These are phyloP conservation scores for Cordyceps militaris DNA, from an alignment of 2,329 filamentous ascomycete genomes.

Conservation along the genomic window DNA sequence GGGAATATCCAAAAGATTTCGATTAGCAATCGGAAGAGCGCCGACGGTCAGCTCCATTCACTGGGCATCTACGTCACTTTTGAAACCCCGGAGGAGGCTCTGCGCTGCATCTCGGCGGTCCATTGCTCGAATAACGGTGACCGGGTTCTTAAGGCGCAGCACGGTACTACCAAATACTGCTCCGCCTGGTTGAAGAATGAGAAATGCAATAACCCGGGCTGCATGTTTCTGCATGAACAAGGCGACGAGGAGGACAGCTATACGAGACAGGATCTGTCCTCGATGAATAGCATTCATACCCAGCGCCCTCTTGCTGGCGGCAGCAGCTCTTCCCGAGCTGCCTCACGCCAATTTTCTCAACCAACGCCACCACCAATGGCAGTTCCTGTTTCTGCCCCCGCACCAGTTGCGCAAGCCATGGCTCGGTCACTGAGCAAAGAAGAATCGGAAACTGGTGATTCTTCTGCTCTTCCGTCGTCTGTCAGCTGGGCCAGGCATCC, in stretches of 20 bases:
- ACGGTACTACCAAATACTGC: constrained; percentile 96
- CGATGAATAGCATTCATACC: constrained; percentile 83
- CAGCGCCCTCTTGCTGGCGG: constrained; percentile 57
- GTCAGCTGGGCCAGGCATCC: constrained; percentile 84
- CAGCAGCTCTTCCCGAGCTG: constrained; percentile 45
- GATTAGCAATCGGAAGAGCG: constrained; percentile 87
- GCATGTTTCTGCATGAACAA: constrained; percentile 96
- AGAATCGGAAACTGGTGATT: constrained; percentile 63
- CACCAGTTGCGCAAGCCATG: constrained; percentile 54
- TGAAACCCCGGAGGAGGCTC: constrained; percentile 82
- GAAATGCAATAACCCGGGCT: constrained; percentile 88
- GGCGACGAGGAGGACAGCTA: constrained; percentile 98
- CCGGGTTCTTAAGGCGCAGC: constrained; percentile 67
- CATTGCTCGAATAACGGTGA: constrained; percentile 91
- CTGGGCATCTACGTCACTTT: constrained; percentile 99
- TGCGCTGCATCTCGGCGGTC: constrained; percentile 82
- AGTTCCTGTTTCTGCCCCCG: constrained; percentile 2
- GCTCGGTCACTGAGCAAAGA: constrained; percentile 72
- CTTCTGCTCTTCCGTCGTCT: constrained; percentile 84
- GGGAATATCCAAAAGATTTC: constrained; percentile 98
- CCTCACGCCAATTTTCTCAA: constrained; percentile 44
- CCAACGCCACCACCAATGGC: constrained; percentile 31
- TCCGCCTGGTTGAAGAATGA: constrained; percentile 94
- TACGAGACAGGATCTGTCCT: constrained; percentile 86
- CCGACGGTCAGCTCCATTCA: constrained; percentile 70